A percentile compares a stretch with the other conserved stretches of the same genome.
phyloP scores from a whole-genome alignment of 2,329 filamentous ascomycete genomes.

The Amylocarpus encephaloides region DNA sequence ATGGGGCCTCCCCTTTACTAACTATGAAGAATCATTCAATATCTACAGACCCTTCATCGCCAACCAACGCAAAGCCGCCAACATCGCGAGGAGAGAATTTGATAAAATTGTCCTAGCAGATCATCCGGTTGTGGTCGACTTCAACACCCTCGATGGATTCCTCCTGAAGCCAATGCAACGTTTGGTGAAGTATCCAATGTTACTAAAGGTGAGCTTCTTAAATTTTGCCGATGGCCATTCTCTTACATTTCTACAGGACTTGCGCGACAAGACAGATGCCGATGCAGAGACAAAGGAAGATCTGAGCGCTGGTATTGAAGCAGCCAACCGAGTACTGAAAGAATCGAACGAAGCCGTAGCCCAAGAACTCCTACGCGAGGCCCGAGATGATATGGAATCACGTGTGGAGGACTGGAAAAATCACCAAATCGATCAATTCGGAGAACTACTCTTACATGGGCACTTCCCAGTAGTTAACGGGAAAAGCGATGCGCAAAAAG shows the following conservation, averaged over 20 bases:
- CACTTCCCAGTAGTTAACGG: conserved; percentile 88
- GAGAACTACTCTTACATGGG: conserved; percentile 79
- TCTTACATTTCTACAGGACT: conserved; percentile 49
- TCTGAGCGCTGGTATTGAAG: conserved; percentile 68
- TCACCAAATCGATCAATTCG: conserved; percentile 85
- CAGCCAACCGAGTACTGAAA: conserved; percentile 73
- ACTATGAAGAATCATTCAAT: conserved; percentile 79
- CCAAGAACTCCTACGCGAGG: conserved; percentile 76
- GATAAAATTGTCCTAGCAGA: conserved; percentile 75
- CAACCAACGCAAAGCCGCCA: conserved; percentile 86
- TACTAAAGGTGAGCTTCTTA: conserved; percentile 60
- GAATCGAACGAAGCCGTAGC: conserved; percentile 89
- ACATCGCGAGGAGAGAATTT: conserved; percentile 77
- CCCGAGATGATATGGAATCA: conserved; percentile 70
- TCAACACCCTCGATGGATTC: conserved; percentile 84
- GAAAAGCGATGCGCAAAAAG: conserved; percentile 84
- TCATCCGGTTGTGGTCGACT: conserved; percentile 76
- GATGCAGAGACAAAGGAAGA: conserved; percentile 66
- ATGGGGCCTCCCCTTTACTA: conserved; percentile 88
- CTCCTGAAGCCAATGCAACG: conserved; percentile 95
- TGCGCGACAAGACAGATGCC: conserved; percentile 75
- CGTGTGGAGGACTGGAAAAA: conserved; percentile 97
- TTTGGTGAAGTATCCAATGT: conserved; percentile 85
- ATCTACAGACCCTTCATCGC: conserved; percentile 97
- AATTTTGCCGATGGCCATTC: neutral